phyloP scores from a whole-genome alignment of 2,329 filamentous ascomycete species.

The Cadophora gregata region DNA sequence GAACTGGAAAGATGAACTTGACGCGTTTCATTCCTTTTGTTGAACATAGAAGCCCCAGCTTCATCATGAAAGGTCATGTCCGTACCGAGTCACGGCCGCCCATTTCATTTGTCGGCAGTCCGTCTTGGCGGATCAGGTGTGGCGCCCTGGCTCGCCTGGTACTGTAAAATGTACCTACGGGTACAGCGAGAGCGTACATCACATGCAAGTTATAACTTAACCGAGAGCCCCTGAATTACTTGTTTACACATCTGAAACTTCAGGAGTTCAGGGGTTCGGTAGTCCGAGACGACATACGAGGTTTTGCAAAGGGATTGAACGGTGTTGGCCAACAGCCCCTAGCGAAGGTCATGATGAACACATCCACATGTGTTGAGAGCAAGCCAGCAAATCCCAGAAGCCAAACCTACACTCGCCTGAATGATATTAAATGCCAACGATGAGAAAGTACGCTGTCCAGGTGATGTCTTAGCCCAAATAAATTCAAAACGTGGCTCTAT shows the following conservation, averaged over 20 bases:
- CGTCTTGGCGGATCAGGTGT: conserved; percentile 11
- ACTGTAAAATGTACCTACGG: too few species aligned
- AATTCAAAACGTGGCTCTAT: too few species aligned
- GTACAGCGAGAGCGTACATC: too few species aligned
- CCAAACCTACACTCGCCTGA: neutral
- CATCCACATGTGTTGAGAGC: neutral
- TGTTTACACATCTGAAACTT: neutral
- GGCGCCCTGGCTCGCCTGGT: too few species aligned
- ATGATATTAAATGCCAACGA: too few species aligned
- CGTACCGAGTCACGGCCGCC: conserved; percentile 14
- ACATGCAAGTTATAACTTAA: conserved; percentile 8
- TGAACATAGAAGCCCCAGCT: neutral
- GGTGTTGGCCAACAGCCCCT: neutral
- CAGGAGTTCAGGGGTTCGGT: neutral
- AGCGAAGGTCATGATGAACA: neutral
- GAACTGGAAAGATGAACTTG: conserved; percentile 7
- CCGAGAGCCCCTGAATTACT: conserved; percentile 10
- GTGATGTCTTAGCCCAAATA: too few species aligned
- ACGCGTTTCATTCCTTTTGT: conserved; percentile 26
- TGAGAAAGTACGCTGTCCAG: too few species aligned
- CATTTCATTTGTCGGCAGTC: conserved; percentile 2
- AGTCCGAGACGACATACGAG: neutral
- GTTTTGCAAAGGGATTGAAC: neutral
- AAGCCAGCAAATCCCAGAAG: neutral
- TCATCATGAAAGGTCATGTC: neutral